phyloP scores from a whole-genome alignment of 2,329 filamentous ascomycete species.

The Arachnopeziza araneosa region DNA sequence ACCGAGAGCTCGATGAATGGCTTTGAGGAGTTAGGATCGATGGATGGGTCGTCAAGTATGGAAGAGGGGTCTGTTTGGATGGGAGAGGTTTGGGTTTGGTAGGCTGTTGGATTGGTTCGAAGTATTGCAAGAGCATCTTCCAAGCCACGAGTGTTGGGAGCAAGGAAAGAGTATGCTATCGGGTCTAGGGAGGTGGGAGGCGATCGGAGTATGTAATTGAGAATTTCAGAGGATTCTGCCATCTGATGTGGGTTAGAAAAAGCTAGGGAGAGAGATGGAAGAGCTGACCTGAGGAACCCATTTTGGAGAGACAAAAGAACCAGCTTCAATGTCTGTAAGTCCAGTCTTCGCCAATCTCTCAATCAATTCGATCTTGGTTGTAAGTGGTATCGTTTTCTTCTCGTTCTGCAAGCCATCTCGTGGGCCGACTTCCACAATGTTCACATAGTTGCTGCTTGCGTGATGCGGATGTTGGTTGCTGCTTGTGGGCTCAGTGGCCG shows the following conservation, averaged over 20 bases:
- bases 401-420: constrained; percentile 87
- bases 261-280: too few relatives aligned
- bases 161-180: constrained; percentile 74
- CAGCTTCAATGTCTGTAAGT: constrained; percentile 69
- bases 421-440: constrained; percentile 77
- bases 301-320: constrained; percentile 77
- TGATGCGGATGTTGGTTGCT: neutral
- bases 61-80: constrained; percentile 28
- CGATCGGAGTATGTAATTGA: constrained; percentile 59
- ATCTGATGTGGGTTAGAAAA: constrained; percentile 46
- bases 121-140: constrained; percentile 54
- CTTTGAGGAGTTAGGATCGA: constrained; percentile 14
- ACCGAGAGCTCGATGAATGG: constrained; percentile 67
- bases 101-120: constrained; percentile 47
- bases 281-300: constrained; percentile 70
- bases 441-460: constrained; percentile 34
- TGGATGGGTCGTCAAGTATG: constrained; percentile 5
- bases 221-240: constrained; percentile 71
- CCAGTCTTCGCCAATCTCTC: constrained; percentile 63
- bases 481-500: neutral
- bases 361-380: constrained; percentile 73
- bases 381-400: constrained; percentile 62
- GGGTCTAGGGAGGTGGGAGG: constrained; percentile 48
- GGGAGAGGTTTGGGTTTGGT: constrained; percentile 32
- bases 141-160: constrained; percentile 70